Evolutionary conservation across 2,329 filamentous ascomycete genomes (phyloP), one percentile per base, ranked within the genome.

Genomic region (Hypoxylon sp.): DNA sequence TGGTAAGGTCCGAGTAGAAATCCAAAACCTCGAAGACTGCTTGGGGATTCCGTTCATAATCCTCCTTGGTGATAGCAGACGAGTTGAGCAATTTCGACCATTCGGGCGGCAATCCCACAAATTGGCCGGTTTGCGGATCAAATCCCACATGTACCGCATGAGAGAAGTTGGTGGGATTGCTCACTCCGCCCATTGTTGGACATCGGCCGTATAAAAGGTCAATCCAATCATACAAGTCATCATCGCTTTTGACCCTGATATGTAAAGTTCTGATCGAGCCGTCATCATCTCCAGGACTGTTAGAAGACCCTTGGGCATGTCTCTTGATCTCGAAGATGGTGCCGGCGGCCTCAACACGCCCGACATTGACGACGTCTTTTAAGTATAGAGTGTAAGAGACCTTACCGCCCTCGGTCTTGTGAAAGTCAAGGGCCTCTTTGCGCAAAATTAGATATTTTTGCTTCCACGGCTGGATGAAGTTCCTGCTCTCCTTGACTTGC

Each of bases 161-260:
- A 22, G 92, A 93, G 82, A 99, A 99, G 82, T 98, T 97, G 70
- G 96, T 98, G 4, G 96, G 96, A 79, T 98, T 97, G 81, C 95
- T 97, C 60, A 99, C 96, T 72, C 96, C 96, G 66, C 96, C 94
- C 93, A 98, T 97, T 67, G 93, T 95, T 16, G 96, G 96, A 78
- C 95, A 98, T 69, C 95, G 91, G 72, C 95, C 93, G 78, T 98
- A 98, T 71, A 99, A 96, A 78, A 94, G 93, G 79, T 99, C 96
- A 74, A 98, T 97, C 96, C 96, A 99, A 74, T 97, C 93, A 79
- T 99, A 99, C 56, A 99, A 89, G 72, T 99, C 96, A 75, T 97
- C 95, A 75, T 99, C 96, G 60, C 90, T 91, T 80, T 97, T 97
- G 73, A 98, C 93, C 77, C 92, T 93, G 78, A 97, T 96, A 69